phyloP scores from a whole-genome alignment of 441 rosid genomes.

The Erodium moschatum region DNA sequence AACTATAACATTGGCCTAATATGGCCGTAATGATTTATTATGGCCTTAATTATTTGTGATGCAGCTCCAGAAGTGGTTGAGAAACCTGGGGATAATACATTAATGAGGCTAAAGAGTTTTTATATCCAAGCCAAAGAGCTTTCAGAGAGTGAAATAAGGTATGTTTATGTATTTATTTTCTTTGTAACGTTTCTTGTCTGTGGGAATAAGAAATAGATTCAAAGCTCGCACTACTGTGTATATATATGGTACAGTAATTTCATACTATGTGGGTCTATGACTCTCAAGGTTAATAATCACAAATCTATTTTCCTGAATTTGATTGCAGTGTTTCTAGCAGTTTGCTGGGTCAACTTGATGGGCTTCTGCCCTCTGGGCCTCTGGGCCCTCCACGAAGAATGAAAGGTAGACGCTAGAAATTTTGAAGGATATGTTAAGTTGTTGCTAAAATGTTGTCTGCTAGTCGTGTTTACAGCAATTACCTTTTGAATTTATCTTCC shows the following conservation, averaged over 20 bases:
- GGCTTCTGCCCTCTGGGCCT: conserved; percentile 62
- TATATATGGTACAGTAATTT: no score
- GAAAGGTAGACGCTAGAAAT: conserved; percentile 44
- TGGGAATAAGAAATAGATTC: background rate
- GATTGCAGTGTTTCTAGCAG: conserved; percentile 47
- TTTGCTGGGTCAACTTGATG: conserved; percentile 57
- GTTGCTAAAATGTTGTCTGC: background rate
- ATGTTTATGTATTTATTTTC: conserved; percentile 9
- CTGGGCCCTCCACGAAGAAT: conserved; percentile 73
- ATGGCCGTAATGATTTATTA: conserved; percentile 13
- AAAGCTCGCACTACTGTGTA: background rate
- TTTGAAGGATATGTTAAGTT: conserved; percentile 5
- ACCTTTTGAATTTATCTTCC: no score
- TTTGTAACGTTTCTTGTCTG: background rate
- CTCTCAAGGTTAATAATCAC: conserved; percentile 2
- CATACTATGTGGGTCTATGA: conserved; percentile 11
- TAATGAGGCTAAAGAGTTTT: conserved; percentile 47
- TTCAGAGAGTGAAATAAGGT: conserved; percentile 77
- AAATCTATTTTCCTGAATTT: conserved; percentile 14
- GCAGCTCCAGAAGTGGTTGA: conserved; percentile 92
- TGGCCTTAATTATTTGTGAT: conserved; percentile 11
- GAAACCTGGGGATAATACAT: conserved; percentile 77
- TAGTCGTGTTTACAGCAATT: no score
- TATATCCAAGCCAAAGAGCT: conserved; percentile 77
- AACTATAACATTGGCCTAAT: conserved; percentile 4